These are phyloP conservation scores for Chrysosporium keratinophilum DNA, from an alignment of 2,329 filamentous ascomycete species.

Conservation along the genomic window DNA sequence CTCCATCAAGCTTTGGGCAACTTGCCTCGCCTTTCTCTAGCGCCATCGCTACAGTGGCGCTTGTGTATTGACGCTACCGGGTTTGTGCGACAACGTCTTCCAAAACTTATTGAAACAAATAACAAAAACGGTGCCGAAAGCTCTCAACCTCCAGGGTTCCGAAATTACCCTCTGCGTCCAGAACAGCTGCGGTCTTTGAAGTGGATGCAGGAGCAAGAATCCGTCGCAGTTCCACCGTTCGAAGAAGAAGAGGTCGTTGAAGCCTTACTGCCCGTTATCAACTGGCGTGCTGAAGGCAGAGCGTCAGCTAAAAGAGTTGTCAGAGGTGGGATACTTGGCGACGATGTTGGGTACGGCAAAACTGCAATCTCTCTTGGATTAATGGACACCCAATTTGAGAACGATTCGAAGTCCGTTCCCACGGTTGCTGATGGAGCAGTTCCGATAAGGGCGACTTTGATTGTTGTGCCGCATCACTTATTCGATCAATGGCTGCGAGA, in stretches of 20 bases:
- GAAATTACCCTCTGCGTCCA: conserved; percentile 32
- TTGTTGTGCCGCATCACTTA: conserved; percentile 48
- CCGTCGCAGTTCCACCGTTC: conserved; percentile 32
- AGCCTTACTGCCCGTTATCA: conserved; percentile 39
- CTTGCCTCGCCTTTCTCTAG: conserved; percentile 16
- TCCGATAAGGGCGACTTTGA: conserved; percentile 47
- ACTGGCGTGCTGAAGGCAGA: conserved; percentile 49
- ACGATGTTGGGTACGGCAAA: conserved; percentile 58
- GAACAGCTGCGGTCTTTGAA: conserved; percentile 47
- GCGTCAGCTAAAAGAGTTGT: conserved; percentile 28
- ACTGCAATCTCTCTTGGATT: conserved; percentile 51
- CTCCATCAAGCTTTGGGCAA: conserved; percentile 29
- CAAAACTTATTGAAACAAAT: conserved; percentile 34
- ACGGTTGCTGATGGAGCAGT: conserved; percentile 24
- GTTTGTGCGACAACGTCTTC: conserved; percentile 25
- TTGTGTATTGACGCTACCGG: conserved; percentile 39
- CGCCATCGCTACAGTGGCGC: conserved; percentile 34
- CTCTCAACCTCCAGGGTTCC: conserved; percentile 30
- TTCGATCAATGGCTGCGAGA: conserved; percentile 50
- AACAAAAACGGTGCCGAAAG: conserved; percentile 32
- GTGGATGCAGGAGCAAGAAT: conserved; percentile 53
- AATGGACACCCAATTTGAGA: conserved; percentile 39
- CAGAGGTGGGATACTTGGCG: conserved; percentile 53
- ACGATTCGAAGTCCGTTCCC: conserved; percentile 15
- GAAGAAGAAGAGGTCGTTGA: conserved; percentile 49